These are phyloP conservation scores for Saccharum spontaneum DNA, from an alignment of 176 grass and related monocot genomes.

Conservation along the genomic window DNA sequence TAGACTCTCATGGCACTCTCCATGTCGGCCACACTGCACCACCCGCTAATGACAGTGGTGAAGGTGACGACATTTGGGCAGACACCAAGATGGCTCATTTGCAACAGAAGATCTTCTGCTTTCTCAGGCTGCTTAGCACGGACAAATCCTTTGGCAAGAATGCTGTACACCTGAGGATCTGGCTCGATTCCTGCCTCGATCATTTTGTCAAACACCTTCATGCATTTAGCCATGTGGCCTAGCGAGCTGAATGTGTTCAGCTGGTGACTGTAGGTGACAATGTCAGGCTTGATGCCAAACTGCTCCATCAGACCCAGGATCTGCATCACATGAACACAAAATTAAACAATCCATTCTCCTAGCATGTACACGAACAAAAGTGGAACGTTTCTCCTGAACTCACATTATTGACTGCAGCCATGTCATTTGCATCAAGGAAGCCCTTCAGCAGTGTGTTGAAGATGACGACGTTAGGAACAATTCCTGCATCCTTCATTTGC, in stretches of 20 bases:
- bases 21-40: slow-evolving; percentile 82
- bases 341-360: slow-evolving; percentile 1
- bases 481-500: slow-evolving; percentile 70
- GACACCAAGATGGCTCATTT: slow-evolving; percentile 65
- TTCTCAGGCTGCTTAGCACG: slow-evolving; percentile 73
- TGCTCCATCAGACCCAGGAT: slow-evolving; percentile 73
- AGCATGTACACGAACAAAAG: neutral
- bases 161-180: slow-evolving; percentile 92
- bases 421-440: slow-evolving; percentile 73
- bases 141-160: slow-evolving; percentile 84
- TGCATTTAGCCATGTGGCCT: slow-evolving; percentile 76
- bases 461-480: slow-evolving; percentile 66
- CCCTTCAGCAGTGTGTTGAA: slow-evolving; percentile 96
- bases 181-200: slow-evolving; percentile 70
- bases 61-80: slow-evolving; percentile 85
- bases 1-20: slow-evolving; percentile 73
- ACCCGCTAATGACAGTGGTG: slow-evolving; percentile 87
- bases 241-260: slow-evolving; percentile 76
- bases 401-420: slow-evolving; percentile 65
- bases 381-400: slow-evolving; percentile 32
- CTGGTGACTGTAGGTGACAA: slow-evolving; percentile 96
- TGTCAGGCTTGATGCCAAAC: slow-evolving; percentile 71
- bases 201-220: slow-evolving; percentile 76
- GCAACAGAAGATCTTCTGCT: slow-evolving; percentile 74
- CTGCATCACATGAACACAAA: slow-evolving; percentile 45